A percentile compares a stretch with the other conserved stretches of the same genome.
Evolutionary conservation across 352 stramenopile species (phyloP).

Genomic region (Thraustochytrium sp.): DNA sequence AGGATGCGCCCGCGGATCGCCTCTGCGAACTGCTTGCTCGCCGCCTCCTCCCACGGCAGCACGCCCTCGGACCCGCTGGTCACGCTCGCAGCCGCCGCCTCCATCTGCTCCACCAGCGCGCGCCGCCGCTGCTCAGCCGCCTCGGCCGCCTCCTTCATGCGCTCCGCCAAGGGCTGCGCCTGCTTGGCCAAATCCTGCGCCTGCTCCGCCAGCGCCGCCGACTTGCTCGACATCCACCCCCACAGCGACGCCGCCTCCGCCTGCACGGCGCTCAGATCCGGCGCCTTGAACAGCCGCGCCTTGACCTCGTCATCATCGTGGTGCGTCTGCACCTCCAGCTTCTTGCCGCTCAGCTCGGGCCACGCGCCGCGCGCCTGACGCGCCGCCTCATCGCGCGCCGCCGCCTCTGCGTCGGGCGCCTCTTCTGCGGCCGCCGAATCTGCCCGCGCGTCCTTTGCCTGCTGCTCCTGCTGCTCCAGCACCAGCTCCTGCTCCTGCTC

Average conservation of each 20-base stretch:
- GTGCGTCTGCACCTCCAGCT: background rate
- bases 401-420: background rate
- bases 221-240: slow-evolving; percentile 18
- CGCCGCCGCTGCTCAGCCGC: background rate
- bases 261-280: background rate
- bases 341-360: background rate
- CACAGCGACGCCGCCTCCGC: background rate
- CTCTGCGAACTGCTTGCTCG: background rate
- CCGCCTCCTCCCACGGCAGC: slow-evolving; percentile 26
- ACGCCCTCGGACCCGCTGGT: background rate
- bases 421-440: background rate
- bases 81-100: background rate
- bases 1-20: slow-evolving; percentile 16
- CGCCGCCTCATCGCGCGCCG: no score
- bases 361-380: no score
- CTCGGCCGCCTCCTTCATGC: slow-evolving; percentile 28
- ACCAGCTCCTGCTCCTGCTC: background rate
- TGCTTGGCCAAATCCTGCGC: slow-evolving; percentile 5
- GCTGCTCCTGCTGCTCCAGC: background rate
- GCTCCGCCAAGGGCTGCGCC: background rate
- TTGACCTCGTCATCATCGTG: slow-evolving; percentile 39
- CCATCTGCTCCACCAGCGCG: background rate
- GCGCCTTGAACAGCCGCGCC: background rate
- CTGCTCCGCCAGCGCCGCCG: background rate
- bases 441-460: background rate